Conservation (phyloP, 257 asterid species). For the Scutellaria minor region DNA sequence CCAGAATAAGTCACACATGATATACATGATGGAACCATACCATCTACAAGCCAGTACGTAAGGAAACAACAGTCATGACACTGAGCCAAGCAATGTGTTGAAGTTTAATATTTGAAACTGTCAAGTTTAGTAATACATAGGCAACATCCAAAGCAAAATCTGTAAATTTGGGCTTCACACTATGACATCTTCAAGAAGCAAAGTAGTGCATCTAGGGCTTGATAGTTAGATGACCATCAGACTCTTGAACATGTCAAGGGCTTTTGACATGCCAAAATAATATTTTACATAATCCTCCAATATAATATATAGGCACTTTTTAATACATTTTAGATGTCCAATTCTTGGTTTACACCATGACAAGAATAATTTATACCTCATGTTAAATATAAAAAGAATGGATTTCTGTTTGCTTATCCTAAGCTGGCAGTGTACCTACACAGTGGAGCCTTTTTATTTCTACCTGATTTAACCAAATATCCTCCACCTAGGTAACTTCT, state of each 20-base stretch:
- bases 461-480: conserved; percentile 1
- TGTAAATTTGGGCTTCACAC: background rate
- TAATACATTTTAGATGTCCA: background rate
- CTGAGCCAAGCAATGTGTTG: background rate
- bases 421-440: conserved; percentile 1
- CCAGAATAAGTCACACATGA: background rate
- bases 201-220: conserved; percentile 6
- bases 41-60: no score
- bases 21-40: no score
- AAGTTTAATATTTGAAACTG: conserved; percentile 3
- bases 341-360: background rate
- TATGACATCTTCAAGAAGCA: background rate
- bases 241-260: background rate
- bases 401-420: background rate
- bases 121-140: background rate
- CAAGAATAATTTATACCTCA: background rate
- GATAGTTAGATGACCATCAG: conserved; percentile 13
- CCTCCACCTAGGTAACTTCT: background rate
- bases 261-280: background rate
- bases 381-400: background rate
- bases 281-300: background rate
- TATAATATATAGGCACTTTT: background rate
- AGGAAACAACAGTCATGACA: no score
- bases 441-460: background rate
- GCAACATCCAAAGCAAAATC: background rate